These are phyloP conservation scores for Linum trigynum DNA, from an alignment of 345 rosid species.

Conservation along the genomic window DNA sequence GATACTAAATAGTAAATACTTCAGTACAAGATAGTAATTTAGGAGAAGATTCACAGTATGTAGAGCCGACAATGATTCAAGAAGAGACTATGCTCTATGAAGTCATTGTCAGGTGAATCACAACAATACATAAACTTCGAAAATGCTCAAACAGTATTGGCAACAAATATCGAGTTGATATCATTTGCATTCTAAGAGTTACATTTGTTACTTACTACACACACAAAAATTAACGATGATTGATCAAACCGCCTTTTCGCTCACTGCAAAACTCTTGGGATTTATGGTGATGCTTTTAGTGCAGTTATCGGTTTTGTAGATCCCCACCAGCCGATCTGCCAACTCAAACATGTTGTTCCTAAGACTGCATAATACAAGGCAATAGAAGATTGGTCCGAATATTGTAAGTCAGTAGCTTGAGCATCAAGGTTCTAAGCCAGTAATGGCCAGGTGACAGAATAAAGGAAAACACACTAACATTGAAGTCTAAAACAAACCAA, in stretches of 20 bases:
- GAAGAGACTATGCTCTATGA: background rate
- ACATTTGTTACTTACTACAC: background rate
- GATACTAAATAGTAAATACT: background rate
- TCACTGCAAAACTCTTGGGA: constrained; percentile 74
- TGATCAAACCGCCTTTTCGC: constrained; percentile 42
- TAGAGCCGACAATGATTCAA: background rate
- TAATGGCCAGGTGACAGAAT: too few species aligned
- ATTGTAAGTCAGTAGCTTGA: background rate
- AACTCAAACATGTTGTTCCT: constrained; percentile 98
- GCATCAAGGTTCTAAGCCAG: background rate
- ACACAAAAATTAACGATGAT: background rate
- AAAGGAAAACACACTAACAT: too few species aligned
- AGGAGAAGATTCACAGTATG: background rate
- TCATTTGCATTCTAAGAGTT: background rate
- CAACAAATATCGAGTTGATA: constrained; percentile 18
- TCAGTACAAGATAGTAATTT: background rate
- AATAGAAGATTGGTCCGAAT: too few species aligned
- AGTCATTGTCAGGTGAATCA: background rate
- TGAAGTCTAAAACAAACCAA: too few species aligned
- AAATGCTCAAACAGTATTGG: too few species aligned
- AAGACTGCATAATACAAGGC: constrained; percentile 43
- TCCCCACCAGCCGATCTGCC: constrained; percentile 89
- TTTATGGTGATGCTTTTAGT: constrained; percentile 93
- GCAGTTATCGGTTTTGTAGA: constrained; percentile 94
- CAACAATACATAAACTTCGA: background rate